Percentiles rank a stretch among this genome's conserved stretches.
Evolutionary conservation across 2,329 filamentous ascomycete genomes (phyloP).

Genomic region (Penicillium aurantiogriseum): DNA sequence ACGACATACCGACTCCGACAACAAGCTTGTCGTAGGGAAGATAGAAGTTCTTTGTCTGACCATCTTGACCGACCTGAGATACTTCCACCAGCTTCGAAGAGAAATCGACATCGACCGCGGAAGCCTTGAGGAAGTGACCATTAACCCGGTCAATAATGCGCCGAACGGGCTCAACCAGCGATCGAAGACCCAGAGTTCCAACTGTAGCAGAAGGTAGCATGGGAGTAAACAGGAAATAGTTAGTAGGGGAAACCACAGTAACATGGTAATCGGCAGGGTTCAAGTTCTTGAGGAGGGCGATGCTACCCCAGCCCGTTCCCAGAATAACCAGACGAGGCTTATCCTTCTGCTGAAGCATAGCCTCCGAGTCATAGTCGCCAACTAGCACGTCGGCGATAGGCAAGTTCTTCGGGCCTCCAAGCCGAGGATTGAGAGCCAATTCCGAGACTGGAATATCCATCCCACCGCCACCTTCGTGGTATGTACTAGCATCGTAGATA

Average conservation of each 20-base stretch:
- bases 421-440: slow-evolving; percentile 73
- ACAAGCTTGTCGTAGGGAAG: slow-evolving; percentile 97
- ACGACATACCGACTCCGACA: slow-evolving; percentile 68
- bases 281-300: slow-evolving; percentile 85
- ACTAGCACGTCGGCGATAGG: slow-evolving; percentile 85
- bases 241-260: slow-evolving; percentile 88
- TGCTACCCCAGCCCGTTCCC: slow-evolving; percentile 92
- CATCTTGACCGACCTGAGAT: slow-evolving; percentile 66
- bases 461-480: slow-evolving; percentile 66
- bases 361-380: slow-evolving; percentile 78
- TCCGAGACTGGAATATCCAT: slow-evolving; percentile 81
- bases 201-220: slow-evolving; percentile 98
- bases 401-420: slow-evolving; percentile 90
- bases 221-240: slow-evolving; percentile 97
- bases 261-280: slow-evolving; percentile 92
- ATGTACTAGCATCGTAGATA: slow-evolving; percentile 88
- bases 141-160: slow-evolving; percentile 73
- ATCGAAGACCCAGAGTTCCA: slow-evolving; percentile 86
- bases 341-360: slow-evolving; percentile 69
- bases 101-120: slow-evolving; percentile 86
- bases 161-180: slow-evolving; percentile 87
- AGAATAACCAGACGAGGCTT: slow-evolving; percentile 92
- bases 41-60: slow-evolving; percentile 80
- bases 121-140: slow-evolving; percentile 87
- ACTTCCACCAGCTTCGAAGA: slow-evolving; percentile 88